Evolutionary conservation across 2,329 filamentous ascomycete genomes (phyloP), one percentile per base, ranked within the genome.

Genomic region (Fusarium poae): DNA sequence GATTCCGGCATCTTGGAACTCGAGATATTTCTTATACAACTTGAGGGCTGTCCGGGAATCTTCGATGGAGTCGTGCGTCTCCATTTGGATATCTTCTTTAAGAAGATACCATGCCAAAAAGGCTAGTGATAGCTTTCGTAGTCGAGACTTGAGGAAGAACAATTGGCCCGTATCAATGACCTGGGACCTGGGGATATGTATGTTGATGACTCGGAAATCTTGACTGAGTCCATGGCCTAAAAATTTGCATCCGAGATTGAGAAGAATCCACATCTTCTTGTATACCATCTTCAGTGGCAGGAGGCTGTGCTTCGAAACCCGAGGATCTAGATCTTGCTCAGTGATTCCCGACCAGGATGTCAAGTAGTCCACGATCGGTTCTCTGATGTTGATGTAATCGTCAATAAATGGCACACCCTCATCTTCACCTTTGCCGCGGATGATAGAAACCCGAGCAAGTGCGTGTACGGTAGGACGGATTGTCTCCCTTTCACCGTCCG

Each of bases 181-280:
- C 78, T 99, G 96, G 5, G 88, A 80, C 76, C 91, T 92, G 2
- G 97, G 96, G 0, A 99, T 92, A 77, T 97, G 93, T 57, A 99
- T 97, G 79, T 99, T 99, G 80, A 97, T 97, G 57, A 97, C 97
- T 54, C 96, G 93, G 81, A 99, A 98, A 79, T 99, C 96, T 72
- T 96, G 95, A 71, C 93, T 93, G 42, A 99, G 84, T 6, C 95
- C 95, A 75, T 99, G 96, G 4, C 96, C 96, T 7, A 99, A 87
- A 77, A 99, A 99, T 67, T 92, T 89, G 80, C 94, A 97, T 48
- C 96, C 96, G 0, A 98, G 85, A 76, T 99, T 99, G 32, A 99
- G 87, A 20, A 99, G 85, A 18, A 98, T 88, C 97, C 97, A 99
- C 30, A 99, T 89, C 79, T 97, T 97, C 81, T 99, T 99, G 84